phyloP scores from a whole-genome alignment of 768 basidiomycete species.

The Tubosaeta sp. region DNA sequence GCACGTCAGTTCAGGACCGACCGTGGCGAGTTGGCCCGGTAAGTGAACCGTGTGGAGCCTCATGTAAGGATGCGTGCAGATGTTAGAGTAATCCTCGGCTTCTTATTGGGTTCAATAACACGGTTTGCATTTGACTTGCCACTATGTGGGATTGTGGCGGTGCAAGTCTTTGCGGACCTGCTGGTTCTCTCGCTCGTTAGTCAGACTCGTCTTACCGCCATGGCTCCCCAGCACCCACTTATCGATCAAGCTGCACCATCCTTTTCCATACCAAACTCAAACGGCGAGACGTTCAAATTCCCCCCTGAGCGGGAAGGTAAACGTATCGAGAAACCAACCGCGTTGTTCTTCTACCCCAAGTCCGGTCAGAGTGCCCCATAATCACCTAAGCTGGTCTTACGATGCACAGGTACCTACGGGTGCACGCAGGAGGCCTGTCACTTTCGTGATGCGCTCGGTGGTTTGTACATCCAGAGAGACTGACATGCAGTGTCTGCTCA shows the following conservation, averaged over 20 bases:
- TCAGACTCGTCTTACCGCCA: slow-evolving; percentile 11
- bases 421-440: slow-evolving; percentile 82
- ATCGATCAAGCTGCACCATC: slow-evolving; percentile 63
- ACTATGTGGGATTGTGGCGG: not conserved
- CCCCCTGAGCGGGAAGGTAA: slow-evolving; percentile 49
- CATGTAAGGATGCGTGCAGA: slow-evolving; percentile 12
- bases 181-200: not conserved
- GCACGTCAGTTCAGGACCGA: not conserved
- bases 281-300: slow-evolving; percentile 58
- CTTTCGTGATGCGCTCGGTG: slow-evolving; percentile 73
- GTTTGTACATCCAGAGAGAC: slow-evolving; percentile 34
- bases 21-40: slow-evolving; percentile 1
- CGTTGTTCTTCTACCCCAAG: slow-evolving; percentile 76
- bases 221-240: slow-evolving; percentile 46
- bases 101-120: slow-evolving; percentile 13
- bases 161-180: not conserved
- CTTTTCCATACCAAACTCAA: slow-evolving; percentile 59
- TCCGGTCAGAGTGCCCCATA: slow-evolving; percentile 44
- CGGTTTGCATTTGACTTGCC: not conserved
- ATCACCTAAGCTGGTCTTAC: not conserved
- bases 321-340: slow-evolving; percentile 45
- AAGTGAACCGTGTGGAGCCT: slow-evolving; percentile 8
- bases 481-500: not conserved
- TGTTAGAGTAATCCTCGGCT: slow-evolving; percentile 15
- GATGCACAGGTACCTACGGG: slow-evolving; percentile 55